Conservation (phyloP, 2,329 filamentous ascomycete species). For the Atkinsonella hypoxylon region DNA sequence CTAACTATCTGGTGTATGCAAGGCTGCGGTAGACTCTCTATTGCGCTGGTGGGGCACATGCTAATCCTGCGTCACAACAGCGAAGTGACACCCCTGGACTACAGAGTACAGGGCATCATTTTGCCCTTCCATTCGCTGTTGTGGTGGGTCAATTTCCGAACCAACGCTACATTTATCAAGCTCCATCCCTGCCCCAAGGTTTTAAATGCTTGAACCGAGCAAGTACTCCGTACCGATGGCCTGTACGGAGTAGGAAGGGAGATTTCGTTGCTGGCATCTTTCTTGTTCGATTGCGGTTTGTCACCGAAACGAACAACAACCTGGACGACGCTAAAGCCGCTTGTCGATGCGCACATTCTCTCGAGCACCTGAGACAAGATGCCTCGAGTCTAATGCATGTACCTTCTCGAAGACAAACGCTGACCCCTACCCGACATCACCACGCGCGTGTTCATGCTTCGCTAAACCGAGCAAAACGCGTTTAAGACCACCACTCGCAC, state of each 20-base stretch:
- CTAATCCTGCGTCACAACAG: neutral
- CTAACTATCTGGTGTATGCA: neutral
- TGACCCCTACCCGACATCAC: neutral
- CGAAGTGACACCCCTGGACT: neutral
- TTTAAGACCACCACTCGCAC: neutral
- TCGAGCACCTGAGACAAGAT: neutral
- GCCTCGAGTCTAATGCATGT: constrained; percentile 1
- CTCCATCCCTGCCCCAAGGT: neutral
- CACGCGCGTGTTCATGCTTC: constrained; percentile 2
- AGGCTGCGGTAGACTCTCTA: constrained; percentile 5
- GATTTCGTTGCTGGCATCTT: neutral
- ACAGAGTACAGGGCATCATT: neutral
- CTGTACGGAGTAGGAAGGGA: neutral
- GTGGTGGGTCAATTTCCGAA: constrained; percentile 21
- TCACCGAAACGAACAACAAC: neutral
- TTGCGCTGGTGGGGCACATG: neutral
- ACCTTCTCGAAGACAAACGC: neutral
- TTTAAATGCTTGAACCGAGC: neutral
- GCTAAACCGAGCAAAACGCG: constrained; percentile 1
- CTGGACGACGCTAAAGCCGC: neutral
- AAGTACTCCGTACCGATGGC: neutral
- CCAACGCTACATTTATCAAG: constrained; percentile 11
- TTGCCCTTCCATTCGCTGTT: neutral
- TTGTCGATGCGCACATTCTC: neutral
- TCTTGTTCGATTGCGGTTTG: too few relatives aligned